phyloP scores from a whole-genome alignment of 2,329 filamentous ascomycete species.

The Cephalotrichum gorgonifer region DNA sequence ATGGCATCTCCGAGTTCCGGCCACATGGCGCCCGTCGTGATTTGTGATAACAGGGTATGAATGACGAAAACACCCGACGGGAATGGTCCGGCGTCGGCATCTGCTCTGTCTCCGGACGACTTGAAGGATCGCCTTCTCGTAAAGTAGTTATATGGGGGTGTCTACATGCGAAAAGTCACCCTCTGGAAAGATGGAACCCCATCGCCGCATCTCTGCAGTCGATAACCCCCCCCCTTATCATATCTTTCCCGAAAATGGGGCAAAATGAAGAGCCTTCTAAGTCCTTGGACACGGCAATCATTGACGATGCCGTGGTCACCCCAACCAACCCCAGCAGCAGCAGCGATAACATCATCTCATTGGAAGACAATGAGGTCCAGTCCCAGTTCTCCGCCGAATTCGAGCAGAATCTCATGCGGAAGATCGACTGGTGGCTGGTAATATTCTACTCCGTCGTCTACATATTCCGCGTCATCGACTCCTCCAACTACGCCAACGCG shows the following conservation, averaged over 20 bases:
- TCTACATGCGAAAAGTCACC: too few species aligned
- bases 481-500: constrained; percentile 28
- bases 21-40: constrained; percentile 1
- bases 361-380: constrained; percentile 21
- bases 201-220: background rate
- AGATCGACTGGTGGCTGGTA: constrained; percentile 15
- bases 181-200: too few species aligned
- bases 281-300: background rate
- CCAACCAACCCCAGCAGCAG: constrained; percentile 4
- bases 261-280: background rate
- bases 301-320: too few species aligned
- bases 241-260: background rate
- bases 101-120: too few species aligned
- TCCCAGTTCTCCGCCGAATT: constrained; percentile 13
- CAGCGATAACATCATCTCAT: constrained; percentile 18
- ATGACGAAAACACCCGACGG: constrained; percentile 13
- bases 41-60: constrained; percentile 11
- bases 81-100: too few species aligned
- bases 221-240: background rate
- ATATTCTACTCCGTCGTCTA: constrained; percentile 25
- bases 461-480: constrained; percentile 27
- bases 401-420: constrained; percentile 14
- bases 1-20: constrained; percentile 8
- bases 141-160: too few species aligned
- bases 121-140: too few species aligned